Evolutionary conservation across 2,329 filamentous ascomycete genomes (phyloP).

Genomic region (Sphaerulina vaccinii): DNA sequence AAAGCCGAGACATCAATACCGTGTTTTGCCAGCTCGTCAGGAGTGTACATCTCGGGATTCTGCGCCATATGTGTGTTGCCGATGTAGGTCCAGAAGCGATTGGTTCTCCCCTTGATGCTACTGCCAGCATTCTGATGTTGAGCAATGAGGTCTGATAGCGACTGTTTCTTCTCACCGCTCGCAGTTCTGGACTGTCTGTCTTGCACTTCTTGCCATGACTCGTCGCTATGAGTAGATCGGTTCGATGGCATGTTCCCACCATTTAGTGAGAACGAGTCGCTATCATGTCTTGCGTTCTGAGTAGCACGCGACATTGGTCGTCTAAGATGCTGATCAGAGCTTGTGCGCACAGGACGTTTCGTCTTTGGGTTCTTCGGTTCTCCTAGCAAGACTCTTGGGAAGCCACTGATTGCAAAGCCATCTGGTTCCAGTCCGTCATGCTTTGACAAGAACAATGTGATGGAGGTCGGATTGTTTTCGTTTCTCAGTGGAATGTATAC

Average conservation of each 20-base stretch:
- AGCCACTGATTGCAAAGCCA: conserved; percentile 39
- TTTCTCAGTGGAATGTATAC: conserved; percentile 36
- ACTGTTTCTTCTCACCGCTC: conserved; percentile 25
- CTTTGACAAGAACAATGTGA: conserved; percentile 36
- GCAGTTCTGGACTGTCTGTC: conserved; percentile 21
- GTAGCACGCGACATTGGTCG: conserved; percentile 10
- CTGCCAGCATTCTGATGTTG: conserved; percentile 28
- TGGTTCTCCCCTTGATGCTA: conserved; percentile 30
- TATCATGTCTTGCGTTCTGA: conserved; percentile 18
- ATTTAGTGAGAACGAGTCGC: conserved; percentile 31
- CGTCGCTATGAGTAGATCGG: conserved; percentile 17
- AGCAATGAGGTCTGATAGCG: conserved; percentile 35
- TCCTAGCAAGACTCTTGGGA: conserved; percentile 36
- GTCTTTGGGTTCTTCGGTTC: conserved; percentile 23
- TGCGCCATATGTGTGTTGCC: conserved; percentile 38
- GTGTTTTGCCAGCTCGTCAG: conserved; percentile 34
- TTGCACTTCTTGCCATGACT: conserved; percentile 28
- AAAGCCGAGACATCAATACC: conserved; percentile 17
- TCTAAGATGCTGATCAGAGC: conserved; percentile 26
- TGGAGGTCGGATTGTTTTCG: conserved; percentile 34
- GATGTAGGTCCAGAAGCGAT: conserved; percentile 40
- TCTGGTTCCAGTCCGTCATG: conserved; percentile 37
- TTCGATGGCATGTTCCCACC: conserved; percentile 11
- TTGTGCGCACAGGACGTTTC: conserved; percentile 25
- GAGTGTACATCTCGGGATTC: conserved; percentile 35